Base-by-base conservation (phyloP, 441 rosid species). In the Corymbia citriodora region DNA sequence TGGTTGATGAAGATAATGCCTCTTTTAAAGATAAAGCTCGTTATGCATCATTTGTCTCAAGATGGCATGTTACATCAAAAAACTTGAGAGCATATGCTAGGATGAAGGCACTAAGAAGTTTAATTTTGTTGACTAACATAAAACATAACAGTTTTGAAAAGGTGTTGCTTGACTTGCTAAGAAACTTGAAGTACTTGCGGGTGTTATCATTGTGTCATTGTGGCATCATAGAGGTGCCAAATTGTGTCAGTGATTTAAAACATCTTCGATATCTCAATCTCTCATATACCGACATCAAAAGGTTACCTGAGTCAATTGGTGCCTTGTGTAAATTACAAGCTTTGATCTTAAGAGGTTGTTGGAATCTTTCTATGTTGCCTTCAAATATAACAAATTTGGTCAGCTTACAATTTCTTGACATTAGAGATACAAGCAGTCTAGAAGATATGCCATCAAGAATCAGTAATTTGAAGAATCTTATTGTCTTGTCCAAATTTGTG, bases 271-370 rank as follows among this genome's bases (percentile, higher is more conserved):
- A 57, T 57, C 63, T 57, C 13, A 23, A 57, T 57, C 1, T 57
- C 63, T 57, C 63, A 0, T 57, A 57, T 1, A 23, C 6, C 0
- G 0, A 3, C 9, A 57, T 57, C 0, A 2, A 57, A 57, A 57
- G 63, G 23, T 1, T 57, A 57, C 63, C 27, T 0, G 3, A 7
- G 29, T 57, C 63, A 57, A 57, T 57, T 57, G 63, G 0, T 0
- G 12, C 29, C 12, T 57, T 57, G 13, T 0, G 29, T 6, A 57
- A 57, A 23, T 57, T 57, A 57, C 63, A 23, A 57, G 29, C 2
- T 57, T 57, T 57, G 63, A 57, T 57, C 63, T 57, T 57, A 23
- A 57, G 63, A 57, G 29, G 29, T 23, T 57, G 63, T 23, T 2
- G 1, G 2, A 1, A 4, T 0, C 63, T 57, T 57, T 57, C 12